Base-by-base conservation (phyloP, 2,329 filamentous ascomycete species). In the Trichoderma sp. region DNA sequence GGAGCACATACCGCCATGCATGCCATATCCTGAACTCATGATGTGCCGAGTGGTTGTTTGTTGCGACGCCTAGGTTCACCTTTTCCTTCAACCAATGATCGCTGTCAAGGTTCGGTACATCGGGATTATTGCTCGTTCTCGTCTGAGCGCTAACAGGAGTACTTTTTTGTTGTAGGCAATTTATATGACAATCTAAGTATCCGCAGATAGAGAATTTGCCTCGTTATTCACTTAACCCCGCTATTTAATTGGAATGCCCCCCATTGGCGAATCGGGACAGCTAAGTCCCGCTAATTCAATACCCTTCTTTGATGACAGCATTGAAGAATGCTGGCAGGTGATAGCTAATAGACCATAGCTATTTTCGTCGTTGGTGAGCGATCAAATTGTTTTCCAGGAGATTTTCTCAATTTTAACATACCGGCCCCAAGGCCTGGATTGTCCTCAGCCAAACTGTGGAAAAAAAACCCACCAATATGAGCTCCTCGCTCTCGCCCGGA, bases 11-110 rank as follows among this genome's bases (percentile, higher is more conserved):
- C 93, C 93, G 84, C 93, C 93, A 81, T 89, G 87, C 82, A 97
- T 86, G 82, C 93, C 93, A 82, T 91, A 95, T 84, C 93, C 93
- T 79, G 93, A 95, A 83, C 93, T 87, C 93, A 95, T 95, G 79
- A 74, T 80, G 76, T 77, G 75, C 77, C 43, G 50, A 71, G 63
- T 66, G 39, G 69, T 59, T 78, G 70, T 68, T 64, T 79, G 66
- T 74, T 73, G 75, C 74, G 73, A 73, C 74, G 73, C 74, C 76
- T 62, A 74, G 57, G 58, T 57, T 68, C 47, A 28, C 61, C 70
- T 58, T 64, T 72, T 66, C 50, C 50, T 55, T 34, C 62, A 59
- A 55, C 67, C 53, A 70, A 61, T 61, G 67, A 61, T 62, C 57
- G 39, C 39, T 26, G 39, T 69, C 55, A 69, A 43, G 64, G 57